These are phyloP conservation scores for Mercurialis annua DNA, from an alignment of 345 rosid species.

Conservation along the genomic window DNA sequence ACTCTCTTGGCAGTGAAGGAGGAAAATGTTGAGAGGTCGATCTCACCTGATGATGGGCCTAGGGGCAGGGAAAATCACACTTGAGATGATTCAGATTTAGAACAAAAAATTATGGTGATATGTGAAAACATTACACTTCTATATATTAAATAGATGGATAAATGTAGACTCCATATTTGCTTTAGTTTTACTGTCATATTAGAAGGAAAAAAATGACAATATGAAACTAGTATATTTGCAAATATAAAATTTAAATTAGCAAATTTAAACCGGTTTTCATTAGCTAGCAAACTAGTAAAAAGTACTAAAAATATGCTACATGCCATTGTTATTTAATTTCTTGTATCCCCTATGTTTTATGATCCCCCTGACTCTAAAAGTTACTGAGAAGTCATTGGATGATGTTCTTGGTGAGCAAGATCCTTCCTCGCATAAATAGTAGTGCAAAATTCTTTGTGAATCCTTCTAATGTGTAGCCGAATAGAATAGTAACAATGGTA, in stretches of 20 bases:
- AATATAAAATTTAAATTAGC: no score
- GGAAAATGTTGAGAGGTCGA: constrained; percentile 24
- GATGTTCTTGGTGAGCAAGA: constrained; percentile 20
- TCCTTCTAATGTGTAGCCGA: constrained; percentile 15
- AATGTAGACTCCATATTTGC: no score
- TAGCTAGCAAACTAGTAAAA: no score
- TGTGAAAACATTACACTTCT: no score
- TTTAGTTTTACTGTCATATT: no score
- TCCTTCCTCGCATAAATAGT: constrained; percentile 9
- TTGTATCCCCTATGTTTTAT: constrained; percentile 22
- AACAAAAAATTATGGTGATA: no score
- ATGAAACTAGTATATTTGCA: no score
- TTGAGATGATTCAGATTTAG: constrained; percentile 45
- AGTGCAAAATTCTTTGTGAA: constrained; percentile 17
- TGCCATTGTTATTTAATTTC: no score
- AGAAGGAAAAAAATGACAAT: no score
- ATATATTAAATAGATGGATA: no score
- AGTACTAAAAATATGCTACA: no score
- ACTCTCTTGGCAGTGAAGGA: constrained; percentile 26
- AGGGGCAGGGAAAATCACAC: constrained; percentile 54
- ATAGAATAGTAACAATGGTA: constrained; percentile 21
- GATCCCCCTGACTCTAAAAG: constrained; percentile 25
- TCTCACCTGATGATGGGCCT: constrained; percentile 28
- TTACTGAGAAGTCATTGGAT: constrained; percentile 27
- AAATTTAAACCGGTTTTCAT: no score